A percentile compares a stretch with the other conserved stretches of the same genome.
These are phyloP conservation scores for Cercophora scortea DNA, from an alignment of 495 filamentous ascomycete species.

Conservation along the genomic window DNA sequence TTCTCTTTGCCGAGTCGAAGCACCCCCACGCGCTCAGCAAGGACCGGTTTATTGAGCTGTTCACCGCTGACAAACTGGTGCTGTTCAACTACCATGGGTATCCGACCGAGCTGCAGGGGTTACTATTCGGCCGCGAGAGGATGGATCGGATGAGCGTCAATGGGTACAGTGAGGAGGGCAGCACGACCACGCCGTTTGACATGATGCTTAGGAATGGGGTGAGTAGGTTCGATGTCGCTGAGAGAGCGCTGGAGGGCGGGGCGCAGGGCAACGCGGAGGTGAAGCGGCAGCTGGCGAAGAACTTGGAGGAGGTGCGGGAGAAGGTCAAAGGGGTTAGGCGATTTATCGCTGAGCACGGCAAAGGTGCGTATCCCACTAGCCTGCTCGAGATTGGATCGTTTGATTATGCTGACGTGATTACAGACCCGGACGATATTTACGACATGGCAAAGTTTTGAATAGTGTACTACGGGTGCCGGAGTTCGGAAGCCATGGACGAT, in stretches of 20 bases:
- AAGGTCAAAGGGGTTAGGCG: conserved; percentile 43
- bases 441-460: background rate
- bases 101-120: conserved; percentile 50
- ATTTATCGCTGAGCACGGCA: conserved; percentile 48
- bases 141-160: conserved; percentile 47
- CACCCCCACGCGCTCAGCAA: conserved; percentile 56
- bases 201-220: conserved; percentile 65
- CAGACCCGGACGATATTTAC: conserved; percentile 7
- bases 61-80: conserved; percentile 52
- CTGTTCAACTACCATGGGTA: conserved; percentile 73
- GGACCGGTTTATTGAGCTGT: conserved; percentile 50
- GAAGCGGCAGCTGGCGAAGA: conserved; percentile 34
- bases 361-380: conserved; percentile 19
- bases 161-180: conserved; percentile 66
- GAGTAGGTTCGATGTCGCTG: conserved; percentile 55
- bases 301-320: conserved; percentile 40
- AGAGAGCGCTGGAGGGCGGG: conserved; percentile 38
- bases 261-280: conserved; percentile 40
- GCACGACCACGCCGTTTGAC: conserved; percentile 65
- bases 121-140: conserved; percentile 52
- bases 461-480: too few relatives aligned
- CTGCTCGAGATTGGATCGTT: background rate
- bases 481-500: background rate
- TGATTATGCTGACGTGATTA: background rate
- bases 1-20: conserved; percentile 48